phyloP scores from a whole-genome alignment of 2,329 filamentous ascomycete genomes.

The Scopulariopsis brevicaulis region DNA sequence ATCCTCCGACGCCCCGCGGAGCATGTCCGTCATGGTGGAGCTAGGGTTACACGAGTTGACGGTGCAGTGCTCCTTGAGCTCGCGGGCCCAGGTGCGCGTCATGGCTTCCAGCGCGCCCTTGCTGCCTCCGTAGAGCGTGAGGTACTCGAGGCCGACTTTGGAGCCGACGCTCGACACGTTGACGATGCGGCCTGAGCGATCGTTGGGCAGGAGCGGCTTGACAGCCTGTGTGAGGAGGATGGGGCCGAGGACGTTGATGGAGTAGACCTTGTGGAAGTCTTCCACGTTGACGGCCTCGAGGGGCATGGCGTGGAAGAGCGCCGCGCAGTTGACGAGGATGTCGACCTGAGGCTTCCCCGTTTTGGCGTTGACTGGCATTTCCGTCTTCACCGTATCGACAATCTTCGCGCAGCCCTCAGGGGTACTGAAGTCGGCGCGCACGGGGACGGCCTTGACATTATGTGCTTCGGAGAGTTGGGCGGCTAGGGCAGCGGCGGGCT shows the following conservation, averaged over 20 bases:
- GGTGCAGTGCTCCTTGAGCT: conserved; percentile 43
- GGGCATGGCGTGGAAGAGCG: conserved; percentile 31
- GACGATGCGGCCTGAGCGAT: conserved; percentile 46
- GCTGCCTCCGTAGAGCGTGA: conserved; percentile 49
- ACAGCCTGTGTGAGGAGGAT: conserved; percentile 42
- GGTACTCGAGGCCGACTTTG: conserved; percentile 37
- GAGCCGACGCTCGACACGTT: conserved; percentile 43
- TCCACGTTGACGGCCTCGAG: conserved; percentile 32
- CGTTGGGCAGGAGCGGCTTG: conserved; percentile 40
- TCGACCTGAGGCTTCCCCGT: conserved; percentile 41
- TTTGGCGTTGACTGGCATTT: conserved; percentile 25
- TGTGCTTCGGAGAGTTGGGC: conserved; percentile 31
- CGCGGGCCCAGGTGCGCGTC: conserved; percentile 50
- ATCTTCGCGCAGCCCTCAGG: conserved; percentile 41
- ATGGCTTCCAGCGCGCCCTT: conserved; percentile 52
- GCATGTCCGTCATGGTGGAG: conserved; percentile 22
- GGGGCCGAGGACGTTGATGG: conserved; percentile 47
- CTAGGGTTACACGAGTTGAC: conserved; percentile 47
- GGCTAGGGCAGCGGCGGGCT: conserved; percentile 33
- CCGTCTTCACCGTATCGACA: conserved; percentile 35
- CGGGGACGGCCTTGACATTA: conserved; percentile 35
- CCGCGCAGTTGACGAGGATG: conserved; percentile 48
- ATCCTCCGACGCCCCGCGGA: conserved; percentile 40
- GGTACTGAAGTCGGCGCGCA: conserved; percentile 53
- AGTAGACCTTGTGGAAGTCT: conserved; percentile 42